A percentile compares a stretch with the other conserved stretches of the same genome.
These are phyloP conservation scores for Dysphania ambrosioides DNA, from an alignment of 148 eudicot genomes.

Conservation along the genomic window DNA sequence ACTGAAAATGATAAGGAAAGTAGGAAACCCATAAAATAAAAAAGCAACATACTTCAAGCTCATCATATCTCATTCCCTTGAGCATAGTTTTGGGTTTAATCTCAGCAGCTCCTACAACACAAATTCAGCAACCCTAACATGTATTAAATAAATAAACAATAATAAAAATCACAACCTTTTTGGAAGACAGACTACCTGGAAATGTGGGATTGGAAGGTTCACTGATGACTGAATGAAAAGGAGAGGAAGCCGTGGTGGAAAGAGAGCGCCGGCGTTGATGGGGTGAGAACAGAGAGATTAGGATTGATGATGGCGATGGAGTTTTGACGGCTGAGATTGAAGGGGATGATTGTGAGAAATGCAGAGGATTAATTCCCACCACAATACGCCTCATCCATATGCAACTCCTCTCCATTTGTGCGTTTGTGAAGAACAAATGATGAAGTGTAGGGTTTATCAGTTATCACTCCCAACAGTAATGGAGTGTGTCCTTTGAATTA, in stretches of 20 bases:
- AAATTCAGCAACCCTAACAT: neutral
- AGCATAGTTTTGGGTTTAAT: conserved; percentile 34
- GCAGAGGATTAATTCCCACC: conserved; percentile 20
- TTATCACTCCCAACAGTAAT: too few relatives aligned
- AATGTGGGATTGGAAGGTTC: neutral
- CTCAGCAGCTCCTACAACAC: conserved; percentile 33
- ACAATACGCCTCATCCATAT: conserved; percentile 29
- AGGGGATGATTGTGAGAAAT: neutral
- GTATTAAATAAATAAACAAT: neutral
- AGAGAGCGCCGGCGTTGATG: conserved; percentile 17
- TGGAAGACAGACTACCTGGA: neutral
- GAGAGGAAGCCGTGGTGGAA: conserved; percentile 17
- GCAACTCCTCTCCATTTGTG: conserved; percentile 30
- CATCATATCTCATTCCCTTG: conserved; percentile 71
- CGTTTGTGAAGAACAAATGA: neutral
- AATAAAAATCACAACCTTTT: neutral
- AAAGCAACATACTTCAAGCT: conserved; percentile 53
- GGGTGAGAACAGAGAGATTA: conserved; percentile 15
- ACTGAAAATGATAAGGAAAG: neutral
- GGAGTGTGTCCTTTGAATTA: too few relatives aligned
- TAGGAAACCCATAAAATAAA: neutral
- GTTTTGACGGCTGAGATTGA: conserved; percentile 23
- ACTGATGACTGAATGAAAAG: neutral
- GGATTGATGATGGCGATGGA: conserved; percentile 7
- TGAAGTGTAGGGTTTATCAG: conserved; percentile 5